Percentiles rank a stretch among this genome's conserved stretches.
Evolutionary conservation across 257 asterid species (phyloP).

Genomic region (Paraleonurus japonicus): DNA sequence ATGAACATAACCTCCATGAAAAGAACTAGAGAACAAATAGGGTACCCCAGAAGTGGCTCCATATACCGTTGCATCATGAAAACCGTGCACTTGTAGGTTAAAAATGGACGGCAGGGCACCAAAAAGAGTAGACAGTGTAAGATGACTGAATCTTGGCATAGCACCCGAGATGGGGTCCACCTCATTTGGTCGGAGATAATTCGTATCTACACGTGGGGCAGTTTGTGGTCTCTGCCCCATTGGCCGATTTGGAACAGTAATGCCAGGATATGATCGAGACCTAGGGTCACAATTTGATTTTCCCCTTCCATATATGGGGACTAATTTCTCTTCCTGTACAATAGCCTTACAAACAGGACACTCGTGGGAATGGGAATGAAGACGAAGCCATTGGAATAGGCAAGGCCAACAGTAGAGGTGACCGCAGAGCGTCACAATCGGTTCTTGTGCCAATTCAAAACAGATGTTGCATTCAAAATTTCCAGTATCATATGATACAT

Average conservation of each 20-base stretch:
- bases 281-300: conserved; percentile 56
- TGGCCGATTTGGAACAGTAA: conserved; percentile 65
- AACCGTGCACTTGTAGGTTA: conserved; percentile 64
- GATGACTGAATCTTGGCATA: conserved; percentile 65
- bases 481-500: conserved; percentile 41
- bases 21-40: conserved; percentile 62
- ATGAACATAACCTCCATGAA: conserved; percentile 71
- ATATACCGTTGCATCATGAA: conserved; percentile 77
- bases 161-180: conserved; percentile 45
- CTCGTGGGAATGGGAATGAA: conserved; percentile 75
- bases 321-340: conserved; percentile 66
- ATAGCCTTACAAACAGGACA: conserved; percentile 92
- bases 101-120: conserved; percentile 64
- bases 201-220: conserved; percentile 52
- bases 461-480: conserved; percentile 91
- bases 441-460: conserved; percentile 86
- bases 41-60: conserved; percentile 77
- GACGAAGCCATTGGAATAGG: conserved; percentile 83
- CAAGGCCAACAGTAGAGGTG: conserved; percentile 99
- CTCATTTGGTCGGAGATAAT: conserved; percentile 49
- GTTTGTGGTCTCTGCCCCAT: conserved; percentile 68
- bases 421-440: conserved; percentile 90
- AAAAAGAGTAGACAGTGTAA: conserved; percentile 54
- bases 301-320: conserved; percentile 92
- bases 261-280: conserved; percentile 39